phyloP scores from a whole-genome alignment of 805 yeast species.

The Hanseniaspora valbyensis region DNA sequence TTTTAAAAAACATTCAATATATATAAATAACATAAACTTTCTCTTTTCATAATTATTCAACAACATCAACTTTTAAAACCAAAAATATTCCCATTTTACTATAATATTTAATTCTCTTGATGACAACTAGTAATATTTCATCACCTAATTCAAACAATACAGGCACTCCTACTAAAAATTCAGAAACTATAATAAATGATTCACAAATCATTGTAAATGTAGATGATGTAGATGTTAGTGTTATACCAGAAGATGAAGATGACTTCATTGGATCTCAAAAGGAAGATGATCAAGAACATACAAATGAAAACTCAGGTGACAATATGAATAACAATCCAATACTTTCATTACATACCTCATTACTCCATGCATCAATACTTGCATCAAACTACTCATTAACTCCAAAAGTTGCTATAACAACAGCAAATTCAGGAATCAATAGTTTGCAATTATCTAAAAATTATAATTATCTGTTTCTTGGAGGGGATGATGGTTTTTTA shows the following conservation, averaged over 20 bases:
- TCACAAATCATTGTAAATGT: too few relatives aligned
- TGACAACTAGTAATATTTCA: too few relatives aligned
- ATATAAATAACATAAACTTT: too few relatives aligned
- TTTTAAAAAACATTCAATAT: too few relatives aligned
- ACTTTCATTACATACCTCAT: conserved; percentile 28
- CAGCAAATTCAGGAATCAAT: conserved; percentile 58
- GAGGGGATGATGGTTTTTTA: conserved; percentile 92
- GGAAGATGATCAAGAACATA: conserved; percentile 19
- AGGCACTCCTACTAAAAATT: too few relatives aligned
- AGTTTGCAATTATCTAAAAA: conserved; percentile 68
- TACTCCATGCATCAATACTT: conserved; percentile 35
- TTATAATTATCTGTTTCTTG: conserved; percentile 78
- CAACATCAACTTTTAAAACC: too few relatives aligned
- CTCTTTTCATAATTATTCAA: too few relatives aligned
- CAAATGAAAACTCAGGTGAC: conserved; percentile 17
- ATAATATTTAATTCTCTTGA: too few relatives aligned
- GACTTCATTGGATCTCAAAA: conserved; percentile 21
- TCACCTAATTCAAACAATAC: too few relatives aligned
- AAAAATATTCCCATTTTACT: too few relatives aligned
- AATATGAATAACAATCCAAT: conserved; percentile 22
- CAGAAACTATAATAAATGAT: too few relatives aligned
- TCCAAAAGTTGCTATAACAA: conserved; percentile 84
- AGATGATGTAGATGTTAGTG: conserved; percentile 19
- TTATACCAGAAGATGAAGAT: conserved; percentile 28
- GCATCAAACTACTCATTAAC: conserved; percentile 56